These are phyloP conservation scores for Cutaneotrichosporon curvatum DNA, from an alignment of 1,284 basidiomycete species.

Conservation along the genomic window DNA sequence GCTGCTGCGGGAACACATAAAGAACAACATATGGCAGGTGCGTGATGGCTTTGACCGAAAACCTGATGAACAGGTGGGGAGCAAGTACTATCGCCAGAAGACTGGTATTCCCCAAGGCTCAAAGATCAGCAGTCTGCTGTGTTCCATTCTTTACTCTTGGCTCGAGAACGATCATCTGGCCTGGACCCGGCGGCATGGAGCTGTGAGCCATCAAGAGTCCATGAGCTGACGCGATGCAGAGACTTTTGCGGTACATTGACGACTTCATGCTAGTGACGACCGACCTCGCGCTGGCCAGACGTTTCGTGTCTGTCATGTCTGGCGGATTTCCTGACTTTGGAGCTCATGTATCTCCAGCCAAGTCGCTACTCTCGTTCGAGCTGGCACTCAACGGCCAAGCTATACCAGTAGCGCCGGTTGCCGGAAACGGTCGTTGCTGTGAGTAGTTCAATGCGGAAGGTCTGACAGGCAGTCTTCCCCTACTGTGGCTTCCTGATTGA, in stretches of 20 bases:
- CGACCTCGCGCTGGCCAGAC: conserved; percentile 55
- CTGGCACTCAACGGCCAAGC: conserved; percentile 20
- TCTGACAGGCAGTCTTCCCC: conserved; percentile 59
- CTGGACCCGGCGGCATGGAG: conserved; percentile 56
- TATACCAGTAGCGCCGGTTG: conserved; percentile 15
- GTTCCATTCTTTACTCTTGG: conserved; percentile 89
- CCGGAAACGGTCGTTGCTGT: conserved; percentile 13
- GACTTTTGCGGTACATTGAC: conserved; percentile 78
- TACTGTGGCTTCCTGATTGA: conserved; percentile 84
- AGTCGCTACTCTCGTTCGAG: conserved; percentile 61
- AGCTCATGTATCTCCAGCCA: conserved; percentile 77
- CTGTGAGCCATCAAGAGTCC: conserved; percentile 50
- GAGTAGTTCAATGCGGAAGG: background rate
- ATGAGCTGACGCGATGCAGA: conserved; percentile 46
- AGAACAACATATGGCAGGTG: conserved; percentile 68
- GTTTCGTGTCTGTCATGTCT: conserved; percentile 74
- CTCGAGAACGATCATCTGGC: conserved; percentile 63
- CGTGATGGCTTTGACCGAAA: no score
- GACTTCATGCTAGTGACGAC: conserved; percentile 89
- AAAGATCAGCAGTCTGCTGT: conserved; percentile 77
- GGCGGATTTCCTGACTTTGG: conserved; percentile 85
- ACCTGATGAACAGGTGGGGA: conserved; percentile 16
- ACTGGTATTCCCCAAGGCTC: conserved; percentile 96
- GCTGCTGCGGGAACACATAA: conserved; percentile 81
- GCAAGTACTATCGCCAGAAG: conserved; percentile 54